These are phyloP conservation scores for Lipomyces kockii DNA, from an alignment of 805 yeast species.

Conservation along the genomic window DNA sequence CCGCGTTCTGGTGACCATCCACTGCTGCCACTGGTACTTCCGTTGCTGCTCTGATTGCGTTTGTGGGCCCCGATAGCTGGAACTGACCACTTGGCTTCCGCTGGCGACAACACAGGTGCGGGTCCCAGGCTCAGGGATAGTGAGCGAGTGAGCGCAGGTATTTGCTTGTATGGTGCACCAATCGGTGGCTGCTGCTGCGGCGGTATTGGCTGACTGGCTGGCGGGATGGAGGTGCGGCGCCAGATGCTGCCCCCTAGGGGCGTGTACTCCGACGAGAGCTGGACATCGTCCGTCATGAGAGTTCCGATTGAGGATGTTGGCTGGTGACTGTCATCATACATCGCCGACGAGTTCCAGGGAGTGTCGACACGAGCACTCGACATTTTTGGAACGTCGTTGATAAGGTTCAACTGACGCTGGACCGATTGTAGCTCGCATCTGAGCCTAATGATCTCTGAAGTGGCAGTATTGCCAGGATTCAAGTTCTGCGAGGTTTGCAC, in stretches of 20 bases:
- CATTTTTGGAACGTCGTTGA: slow-evolving; percentile 9
- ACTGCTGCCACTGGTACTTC: slow-evolving; percentile 8
- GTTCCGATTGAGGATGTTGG: background rate
- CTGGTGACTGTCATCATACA: slow-evolving; percentile 11
- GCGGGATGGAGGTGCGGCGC: slow-evolving; percentile 16
- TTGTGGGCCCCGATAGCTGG: background rate
- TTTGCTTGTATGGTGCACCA: slow-evolving; percentile 3
- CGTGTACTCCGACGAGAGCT: slow-evolving; percentile 23
- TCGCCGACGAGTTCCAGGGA: slow-evolving; percentile 1
- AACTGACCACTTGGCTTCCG: background rate
- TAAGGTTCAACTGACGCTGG: slow-evolving; percentile 16
- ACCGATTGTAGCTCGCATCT: slow-evolving; percentile 23
- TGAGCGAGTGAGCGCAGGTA: slow-evolving; percentile 5
- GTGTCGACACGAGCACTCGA: slow-evolving; percentile 3
- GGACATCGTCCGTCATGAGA: slow-evolving; percentile 1
- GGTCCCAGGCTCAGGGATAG: slow-evolving; percentile 7
- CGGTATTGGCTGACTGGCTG: slow-evolving; percentile 2
- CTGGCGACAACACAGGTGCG: slow-evolving; percentile 1
- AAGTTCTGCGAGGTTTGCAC: background rate
- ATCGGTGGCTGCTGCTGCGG: slow-evolving; percentile 8
- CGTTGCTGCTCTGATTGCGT: slow-evolving; percentile 15
- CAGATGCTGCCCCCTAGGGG: slow-evolving; percentile 31
- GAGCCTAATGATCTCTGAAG: slow-evolving; percentile 7
- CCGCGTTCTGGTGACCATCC: slow-evolving; percentile 20
- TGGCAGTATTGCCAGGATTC: background rate